Conservation (phyloP, 257 asterid species). For the Nicotiana obtusifolia region DNA sequence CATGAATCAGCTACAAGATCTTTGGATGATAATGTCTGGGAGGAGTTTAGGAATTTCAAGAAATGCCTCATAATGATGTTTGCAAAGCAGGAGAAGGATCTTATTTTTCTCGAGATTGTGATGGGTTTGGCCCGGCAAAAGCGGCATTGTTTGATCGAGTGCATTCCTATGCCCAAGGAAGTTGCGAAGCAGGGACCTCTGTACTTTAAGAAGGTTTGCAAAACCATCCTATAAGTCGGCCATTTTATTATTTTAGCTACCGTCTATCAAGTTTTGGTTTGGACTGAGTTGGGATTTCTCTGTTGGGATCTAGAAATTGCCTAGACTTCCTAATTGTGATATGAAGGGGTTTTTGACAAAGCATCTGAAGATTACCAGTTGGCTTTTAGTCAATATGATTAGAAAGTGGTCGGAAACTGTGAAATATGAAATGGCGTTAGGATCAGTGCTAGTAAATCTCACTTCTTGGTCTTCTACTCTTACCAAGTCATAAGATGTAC, state of each 20-base stretch:
- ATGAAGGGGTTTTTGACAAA: not conserved
- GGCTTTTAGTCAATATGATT: not conserved
- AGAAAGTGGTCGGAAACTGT: not conserved
- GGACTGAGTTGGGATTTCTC: not conserved
- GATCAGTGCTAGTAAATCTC: not conserved
- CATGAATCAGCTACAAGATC: conserved; percentile 84
- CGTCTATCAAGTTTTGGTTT: not conserved
- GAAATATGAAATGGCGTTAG: not conserved
- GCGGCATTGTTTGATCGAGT: conserved; percentile 89
- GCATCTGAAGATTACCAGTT: not conserved
- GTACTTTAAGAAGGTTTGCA: conserved; percentile 83
- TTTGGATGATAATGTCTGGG: conserved; percentile 86
- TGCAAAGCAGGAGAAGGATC: conserved; percentile 76
- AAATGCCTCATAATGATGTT: conserved; percentile 96
- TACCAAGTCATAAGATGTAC: not conserved
- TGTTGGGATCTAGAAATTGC: not conserved
- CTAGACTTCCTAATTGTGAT: not conserved
- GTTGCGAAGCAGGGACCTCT: conserved; percentile 86
- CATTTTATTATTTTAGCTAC: not conserved
- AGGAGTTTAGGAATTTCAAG: conserved; percentile 92
- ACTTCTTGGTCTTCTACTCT: not conserved
- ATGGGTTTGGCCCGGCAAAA: conserved; percentile 71
- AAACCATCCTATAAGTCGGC: not conserved
- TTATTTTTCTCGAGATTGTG: conserved; percentile 81
- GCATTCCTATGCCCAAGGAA: conserved; percentile 75